A percentile compares a stretch with the other conserved stretches of the same genome.
Evolutionary conservation across 208 protist species (phyloP).

Genomic region (Balamuthia mandrillaris): DNA sequence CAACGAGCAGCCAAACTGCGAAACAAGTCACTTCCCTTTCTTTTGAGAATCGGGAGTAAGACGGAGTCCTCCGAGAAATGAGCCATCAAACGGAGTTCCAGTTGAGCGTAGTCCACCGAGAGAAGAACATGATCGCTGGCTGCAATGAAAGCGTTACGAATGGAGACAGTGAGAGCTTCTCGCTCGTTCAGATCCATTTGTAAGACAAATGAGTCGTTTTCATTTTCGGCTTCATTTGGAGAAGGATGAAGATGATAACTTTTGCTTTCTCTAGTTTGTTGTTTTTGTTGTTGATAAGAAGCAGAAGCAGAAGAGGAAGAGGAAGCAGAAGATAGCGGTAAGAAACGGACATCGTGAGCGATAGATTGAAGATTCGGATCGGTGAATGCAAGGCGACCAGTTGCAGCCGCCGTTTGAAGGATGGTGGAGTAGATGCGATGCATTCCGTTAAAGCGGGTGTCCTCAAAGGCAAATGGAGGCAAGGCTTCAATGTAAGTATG

Average conservation of each 20-base stretch:
- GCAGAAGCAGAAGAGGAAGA: neutral
- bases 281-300: neutral
- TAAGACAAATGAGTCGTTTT: too few species aligned
- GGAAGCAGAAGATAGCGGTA: too few species aligned
- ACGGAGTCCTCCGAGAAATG: neutral
- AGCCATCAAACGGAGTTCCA: neutral
- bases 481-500: neutral
- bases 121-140: neutral
- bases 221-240: too few species aligned
- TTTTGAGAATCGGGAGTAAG: neutral
- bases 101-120: neutral
- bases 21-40: neutral
- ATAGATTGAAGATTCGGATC: neutral
- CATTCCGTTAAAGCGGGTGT: neutral
- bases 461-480: neutral
- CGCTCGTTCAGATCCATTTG: too few species aligned
- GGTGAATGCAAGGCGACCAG: neutral
- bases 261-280: neutral
- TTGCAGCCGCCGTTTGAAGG: neutral
- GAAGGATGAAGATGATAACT: neutral
- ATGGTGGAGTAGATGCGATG: neutral
- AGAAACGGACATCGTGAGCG: neutral
- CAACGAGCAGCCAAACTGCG: neutral
- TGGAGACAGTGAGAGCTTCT: neutral
- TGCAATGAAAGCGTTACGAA: neutral